Evolutionary conservation across 2,329 filamentous ascomycete species (phyloP), one percentile per base, ranked within the genome.

Genomic region (Cryphonectria carpinicola): DNA sequence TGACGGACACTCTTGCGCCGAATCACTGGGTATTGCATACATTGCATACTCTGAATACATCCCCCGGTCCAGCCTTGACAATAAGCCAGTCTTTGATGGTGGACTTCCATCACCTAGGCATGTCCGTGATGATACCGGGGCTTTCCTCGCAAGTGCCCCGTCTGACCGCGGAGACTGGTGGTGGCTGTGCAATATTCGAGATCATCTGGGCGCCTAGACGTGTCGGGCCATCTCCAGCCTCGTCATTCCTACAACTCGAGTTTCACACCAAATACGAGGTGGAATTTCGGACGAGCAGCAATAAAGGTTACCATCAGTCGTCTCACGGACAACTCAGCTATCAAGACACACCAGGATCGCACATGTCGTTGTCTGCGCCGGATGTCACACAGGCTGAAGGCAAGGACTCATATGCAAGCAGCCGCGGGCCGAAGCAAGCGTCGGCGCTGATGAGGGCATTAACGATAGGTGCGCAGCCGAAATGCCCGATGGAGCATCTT

Each of bases 391-490:
- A 13, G 32, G 32, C 32, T 1, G 14, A n/a, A 54, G 28, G 19
- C 22, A 28, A 25, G 41, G 32, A 22, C 49, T 41, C 28, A 37
- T 37, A 49, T 56, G 49, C 46, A 56, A 56, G 19, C 32, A 17
- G 64, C 22, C 49, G 19, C 28, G 14, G 64, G 25, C 32, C 22
- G 28, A 66, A 66, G 46, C 32, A 58, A 25, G 32, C 17, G 8
- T 41, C 43, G 60, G 17, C 32, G 56, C 5, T 10, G 46, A n/a
- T 7, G 32, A 25, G 43, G 13, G 7, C 28, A 19, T 5, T 17
- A 13, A 17, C n/a, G 35, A 56, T 68, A 68, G 58, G 60, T 52
- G 43, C 25, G 28, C 14, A 52, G 32, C 41, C 28, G 43, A 65
- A 19, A 28, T 32, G 61, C 11, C 22, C 13, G 39, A 46, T 49